Percentiles rank a stretch among this genome's conserved stretches.
phyloP scores from a whole-genome alignment of 2,329 filamentous ascomycete species.

The Elsinoe ampelina region DNA sequence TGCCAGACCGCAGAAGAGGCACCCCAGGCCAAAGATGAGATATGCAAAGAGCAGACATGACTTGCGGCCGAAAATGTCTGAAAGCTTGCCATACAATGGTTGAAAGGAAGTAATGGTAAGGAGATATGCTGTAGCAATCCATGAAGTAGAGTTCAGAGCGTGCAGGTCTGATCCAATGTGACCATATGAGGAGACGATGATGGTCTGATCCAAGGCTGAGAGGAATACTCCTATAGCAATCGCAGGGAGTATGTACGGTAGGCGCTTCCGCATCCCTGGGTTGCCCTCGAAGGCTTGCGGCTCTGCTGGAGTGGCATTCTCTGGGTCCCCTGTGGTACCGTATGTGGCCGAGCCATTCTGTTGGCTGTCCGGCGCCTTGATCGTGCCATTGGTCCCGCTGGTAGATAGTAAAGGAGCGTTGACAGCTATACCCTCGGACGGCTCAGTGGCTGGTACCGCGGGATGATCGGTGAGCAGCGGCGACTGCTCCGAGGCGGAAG shows the following conservation, averaged over 20 bases:
- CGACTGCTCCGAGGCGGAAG: neutral
- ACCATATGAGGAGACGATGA: slow-evolving; percentile 69
- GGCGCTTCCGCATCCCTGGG: slow-evolving; percentile 39
- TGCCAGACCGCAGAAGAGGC: slow-evolving; percentile 53
- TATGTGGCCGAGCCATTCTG: neutral
- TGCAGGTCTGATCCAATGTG: slow-evolving; percentile 67
- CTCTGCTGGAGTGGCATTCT: neutral
- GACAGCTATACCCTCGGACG: neutral
- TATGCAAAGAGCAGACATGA: slow-evolving; percentile 56
- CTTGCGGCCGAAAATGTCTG: slow-evolving; percentile 63
- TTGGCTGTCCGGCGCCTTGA: neutral
- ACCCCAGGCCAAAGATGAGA: slow-evolving; percentile 55
- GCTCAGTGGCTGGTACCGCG: neutral
- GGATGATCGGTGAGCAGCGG: neutral
- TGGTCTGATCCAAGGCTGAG: slow-evolving; percentile 64
- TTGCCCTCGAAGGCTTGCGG: slow-evolving; percentile 27
- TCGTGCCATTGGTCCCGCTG: neutral
- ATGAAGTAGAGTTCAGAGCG: slow-evolving; percentile 64
- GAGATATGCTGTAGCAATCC: slow-evolving; percentile 66
- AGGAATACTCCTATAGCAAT: slow-evolving; percentile 59
- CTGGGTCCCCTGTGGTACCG: neutral
- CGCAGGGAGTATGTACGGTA: slow-evolving; percentile 53
- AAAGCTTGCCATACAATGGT: slow-evolving; percentile 62
- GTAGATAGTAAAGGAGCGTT: neutral
- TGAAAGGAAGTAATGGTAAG: slow-evolving; percentile 67